Base-by-base conservation (phyloP, 108 stramenopile genomes). In the Nitzschia palea region DNA sequence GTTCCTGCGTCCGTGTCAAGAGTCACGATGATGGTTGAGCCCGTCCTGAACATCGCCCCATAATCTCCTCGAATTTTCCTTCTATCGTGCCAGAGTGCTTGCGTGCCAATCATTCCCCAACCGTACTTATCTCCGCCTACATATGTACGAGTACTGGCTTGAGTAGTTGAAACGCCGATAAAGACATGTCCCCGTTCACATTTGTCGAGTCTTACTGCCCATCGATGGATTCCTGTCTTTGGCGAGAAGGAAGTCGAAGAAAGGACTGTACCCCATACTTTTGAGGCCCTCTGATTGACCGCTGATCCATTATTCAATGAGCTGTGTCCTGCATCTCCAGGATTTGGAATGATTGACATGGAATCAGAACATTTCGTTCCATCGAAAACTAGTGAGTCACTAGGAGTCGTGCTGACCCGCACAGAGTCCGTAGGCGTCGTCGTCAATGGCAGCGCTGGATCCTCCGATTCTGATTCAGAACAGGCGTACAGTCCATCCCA, bases 41-140 rank as follows among this genome's bases (percentile, higher is more conserved):
- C 91, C 20, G 91, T 87, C 35, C 91, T 78, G 55, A 93, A 82
- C 6, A 86, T 80, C 14, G 85, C 59, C 8, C 91, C 91, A 62
- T 90, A 93, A 44, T 93, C 89, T 31, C 87, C 87, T 12, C 89
- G 83, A 26, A 90, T 75, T 60, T 94, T 94, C 20, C 81, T 62
- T 50, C 95, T 78, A 42, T 91, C 90, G 68, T 98, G 96, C 85
- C 97, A 98, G 22, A 98, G 79, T 12, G 98, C 96, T 74, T 95
- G 91, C 17, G 97, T 97, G 4, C 97, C 98, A 52, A 98, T 98
- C 71, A 93, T 86, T 29, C 98, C 98, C 98, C 98, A 98, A 6
- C 97, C 97, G 48, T 91, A 72, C 48, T 93, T 95, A 67, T 97
- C 96, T n/a, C 98, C 98, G 9, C 98, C 98, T 28, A 98, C 84